Evolutionary conservation across 805 yeast genomes (phyloP), one percentile per base, ranked within the genome.

Genomic region (Wickerhamomyces canadensis): DNA sequence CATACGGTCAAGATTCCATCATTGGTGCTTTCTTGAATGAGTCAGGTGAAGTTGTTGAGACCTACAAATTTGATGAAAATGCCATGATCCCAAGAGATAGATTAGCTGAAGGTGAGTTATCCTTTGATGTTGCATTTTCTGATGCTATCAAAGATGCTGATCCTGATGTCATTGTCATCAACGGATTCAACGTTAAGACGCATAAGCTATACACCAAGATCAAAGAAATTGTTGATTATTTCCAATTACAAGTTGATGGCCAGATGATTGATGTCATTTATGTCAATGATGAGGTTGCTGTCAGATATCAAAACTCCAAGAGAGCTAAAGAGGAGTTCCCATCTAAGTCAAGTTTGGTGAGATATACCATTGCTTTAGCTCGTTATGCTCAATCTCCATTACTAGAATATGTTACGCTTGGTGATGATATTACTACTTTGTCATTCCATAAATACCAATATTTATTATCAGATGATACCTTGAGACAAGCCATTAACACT

Each of bases 351-450:
- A 71, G 84, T 3, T 70, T 88, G 43, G 80, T 80, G 11, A 78
- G 84, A 51, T 93, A 91, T 62, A 81, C 93, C 61, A 78, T 89
- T 44, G 96, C 87, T 9, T 68, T 91, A 45, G 98, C 94, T 9
- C 79, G 98, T 48, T 93, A 86, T 57, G 75, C 84, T 39, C 98
- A 93, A 62, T 83, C 85, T 38, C 98, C 99, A n/a, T 58, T 93
- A 41, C 62, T 85, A 50, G 99, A 93, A 60, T 93, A 89, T 57
- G 78, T 89, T 40, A 74, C 87, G 6, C 67, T 93, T 36, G 82
- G 80, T 19, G 80, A 77, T n/a, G 87, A 86, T 44, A 70, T 91
- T 27, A 62, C 75, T 6, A 74, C 91, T 2, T 65, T 85, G 37
- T 64, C 74, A 3, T 76, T 91, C 51, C 81, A 78, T 55, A 80